Conservation (phyloP, 1,139 yeast genomes). For the Pichia cactophila region DNA sequence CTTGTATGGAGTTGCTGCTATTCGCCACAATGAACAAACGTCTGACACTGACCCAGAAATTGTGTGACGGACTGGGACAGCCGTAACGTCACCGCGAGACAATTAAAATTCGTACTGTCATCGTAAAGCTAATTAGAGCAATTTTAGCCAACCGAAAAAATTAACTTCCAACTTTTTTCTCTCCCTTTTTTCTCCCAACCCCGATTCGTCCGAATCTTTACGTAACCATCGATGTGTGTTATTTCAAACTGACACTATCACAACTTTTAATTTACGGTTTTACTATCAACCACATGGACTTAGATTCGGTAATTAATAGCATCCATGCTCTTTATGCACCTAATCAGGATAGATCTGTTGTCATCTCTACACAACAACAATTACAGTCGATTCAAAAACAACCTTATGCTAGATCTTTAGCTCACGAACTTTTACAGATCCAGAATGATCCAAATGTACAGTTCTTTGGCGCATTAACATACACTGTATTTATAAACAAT, state of each 20-base stretch:
- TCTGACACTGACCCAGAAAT: no score
- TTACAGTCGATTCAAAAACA: slow-evolving; percentile 53
- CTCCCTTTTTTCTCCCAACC: no score
- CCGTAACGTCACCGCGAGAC: no score
- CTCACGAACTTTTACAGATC: slow-evolving; percentile 37
- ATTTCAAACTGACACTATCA: no score
- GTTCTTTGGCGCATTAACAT: slow-evolving; percentile 69
- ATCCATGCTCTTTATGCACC: slow-evolving; percentile 11
- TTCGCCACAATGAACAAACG: background rate
- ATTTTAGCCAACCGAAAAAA: no score
- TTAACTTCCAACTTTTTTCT: no score
- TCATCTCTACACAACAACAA: slow-evolving; percentile 32
- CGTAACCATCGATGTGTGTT: no score
- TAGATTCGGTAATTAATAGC: slow-evolving; percentile 1
- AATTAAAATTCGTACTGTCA: no score
- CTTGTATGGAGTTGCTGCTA: background rate
- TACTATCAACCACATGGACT: background rate
- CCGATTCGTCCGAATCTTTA: no score
- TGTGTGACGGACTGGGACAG: no score
- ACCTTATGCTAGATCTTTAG: slow-evolving; percentile 42
- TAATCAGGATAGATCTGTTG: slow-evolving; percentile 4
- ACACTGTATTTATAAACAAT: slow-evolving; percentile 45
- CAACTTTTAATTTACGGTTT: no score
- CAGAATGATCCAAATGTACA: slow-evolving; percentile 42
- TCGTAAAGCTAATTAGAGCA: background rate